These are phyloP conservation scores for Puccinia horiana DNA, from an alignment of 1,284 basidiomycete genomes.

Conservation along the genomic window DNA sequence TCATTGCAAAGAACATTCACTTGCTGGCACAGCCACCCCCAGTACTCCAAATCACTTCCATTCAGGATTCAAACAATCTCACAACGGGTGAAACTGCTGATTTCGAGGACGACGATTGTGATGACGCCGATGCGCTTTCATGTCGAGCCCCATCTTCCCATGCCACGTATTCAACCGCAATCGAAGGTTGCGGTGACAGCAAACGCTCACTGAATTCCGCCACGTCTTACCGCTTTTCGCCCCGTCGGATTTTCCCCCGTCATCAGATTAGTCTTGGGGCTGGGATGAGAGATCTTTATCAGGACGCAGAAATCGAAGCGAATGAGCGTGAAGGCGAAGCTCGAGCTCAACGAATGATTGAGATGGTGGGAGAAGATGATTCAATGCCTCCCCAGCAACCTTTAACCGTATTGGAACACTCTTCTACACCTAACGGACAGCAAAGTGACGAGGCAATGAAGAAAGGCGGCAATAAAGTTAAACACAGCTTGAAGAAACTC, in stretches of 20 bases:
- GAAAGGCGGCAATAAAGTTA: slow-evolving; percentile 30
- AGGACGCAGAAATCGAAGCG: slow-evolving; percentile 46
- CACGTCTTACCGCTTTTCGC: slow-evolving; percentile 41
- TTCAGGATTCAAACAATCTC: neutral
- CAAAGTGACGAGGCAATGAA: slow-evolving; percentile 19
- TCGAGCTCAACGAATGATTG: slow-evolving; percentile 36
- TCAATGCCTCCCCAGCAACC: slow-evolving; percentile 9
- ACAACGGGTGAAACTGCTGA: neutral
- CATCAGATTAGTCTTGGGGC: slow-evolving; percentile 49
- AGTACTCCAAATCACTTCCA: neutral
- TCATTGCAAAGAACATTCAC: slow-evolving; percentile 46
- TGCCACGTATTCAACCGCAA: slow-evolving; percentile 43
- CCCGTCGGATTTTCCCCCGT: slow-evolving; percentile 42
- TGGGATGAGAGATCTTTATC: slow-evolving; percentile 46
- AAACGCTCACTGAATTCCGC: slow-evolving; percentile 21
- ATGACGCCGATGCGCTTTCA: slow-evolving; percentile 37
- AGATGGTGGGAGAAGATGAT: slow-evolving; percentile 44
- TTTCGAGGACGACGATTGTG: slow-evolving; percentile 22
- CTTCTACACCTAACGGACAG: neutral
- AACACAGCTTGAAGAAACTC: slow-evolving; percentile 46
- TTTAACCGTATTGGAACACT: neutral
- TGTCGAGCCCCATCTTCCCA: slow-evolving; percentile 46
- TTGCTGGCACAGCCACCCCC: slow-evolving; percentile 7
- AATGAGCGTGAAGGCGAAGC: slow-evolving; percentile 47
- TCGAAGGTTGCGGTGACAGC: slow-evolving; percentile 13